Evolutionary conservation across 345 rosid genomes (phyloP), one percentile per base, ranked within the genome.

Genomic region (Excoecaria agallocha): DNA sequence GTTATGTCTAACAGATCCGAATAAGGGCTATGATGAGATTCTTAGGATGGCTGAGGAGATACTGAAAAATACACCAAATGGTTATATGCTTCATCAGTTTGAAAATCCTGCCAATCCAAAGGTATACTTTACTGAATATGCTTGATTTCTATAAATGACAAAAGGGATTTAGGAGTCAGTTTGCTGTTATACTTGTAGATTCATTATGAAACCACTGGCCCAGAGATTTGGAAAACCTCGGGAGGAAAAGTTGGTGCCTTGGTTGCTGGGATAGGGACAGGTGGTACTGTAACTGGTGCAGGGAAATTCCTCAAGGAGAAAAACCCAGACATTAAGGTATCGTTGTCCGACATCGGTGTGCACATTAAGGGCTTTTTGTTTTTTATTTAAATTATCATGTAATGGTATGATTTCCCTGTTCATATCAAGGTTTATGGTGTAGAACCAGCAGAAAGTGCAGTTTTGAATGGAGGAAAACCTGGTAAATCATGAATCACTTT

Each of bases 201-300:
- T 67, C 81, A 72, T 61, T 77, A 78, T 72, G 77, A 78, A 78
- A 66, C 81, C 69, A 78, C 81, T 12, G 77, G 81, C 16, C 81
- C 73, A 10, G 81, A 78, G 64, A 78, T 78, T 38, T 78, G 81
- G 81, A 78, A 52, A 24, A 69, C 68, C 12, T 67, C 73, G 1
- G 77, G 56, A 19, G 81, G 81, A 24, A 39, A 73, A 72, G 73
- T 73, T 72, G 81, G 61, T 30, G 69, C 50, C 17, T 58, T 73
- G 52, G 73, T 78, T 59, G 62, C 65, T 11, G 81, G 77, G 68
- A 78, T 78, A 48, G 81, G 77, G 20, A 78, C 81, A 12, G 81
- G 73, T 20, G 81, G 81, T 38, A 72, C 77, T 1, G 81, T 78
- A 39, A 72, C 76, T 12, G 81, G 81, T 41, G 73, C 64, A 10